phyloP scores from a whole-genome alignment of 163 green algal species.

The Chlamydomonas reinhardtii region DNA sequence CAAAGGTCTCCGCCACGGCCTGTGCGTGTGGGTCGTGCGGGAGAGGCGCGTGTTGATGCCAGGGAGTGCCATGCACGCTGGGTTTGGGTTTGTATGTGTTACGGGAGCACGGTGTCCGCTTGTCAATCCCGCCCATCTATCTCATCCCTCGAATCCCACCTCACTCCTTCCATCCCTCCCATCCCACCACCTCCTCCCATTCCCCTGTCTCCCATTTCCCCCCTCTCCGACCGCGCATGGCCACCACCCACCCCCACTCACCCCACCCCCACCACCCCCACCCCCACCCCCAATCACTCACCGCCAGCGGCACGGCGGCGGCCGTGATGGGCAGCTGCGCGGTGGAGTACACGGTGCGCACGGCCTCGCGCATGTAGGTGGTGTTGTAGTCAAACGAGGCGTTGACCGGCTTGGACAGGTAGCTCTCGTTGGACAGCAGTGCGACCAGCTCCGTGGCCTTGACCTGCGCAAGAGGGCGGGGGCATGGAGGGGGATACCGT shows the following conservation, averaged over 20 bases:
- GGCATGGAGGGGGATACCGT: no score
- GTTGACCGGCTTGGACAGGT: not conserved
- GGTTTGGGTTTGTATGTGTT: no score
- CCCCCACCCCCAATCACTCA: not conserved
- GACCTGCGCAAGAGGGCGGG: not conserved
- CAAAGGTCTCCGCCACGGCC: not conserved
- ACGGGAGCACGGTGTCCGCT: no score
- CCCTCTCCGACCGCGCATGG: no score
- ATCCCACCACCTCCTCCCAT: no score
- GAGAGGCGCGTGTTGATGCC: no score
- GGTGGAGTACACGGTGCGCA: not conserved
- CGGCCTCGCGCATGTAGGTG: not conserved
- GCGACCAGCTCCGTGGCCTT: not conserved
- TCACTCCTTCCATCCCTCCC: not conserved
- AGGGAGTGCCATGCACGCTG: no score
- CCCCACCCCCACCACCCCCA: no score
- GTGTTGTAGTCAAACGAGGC: not conserved
- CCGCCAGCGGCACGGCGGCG: not conserved
- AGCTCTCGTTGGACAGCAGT: not conserved
- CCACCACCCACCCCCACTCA: no score
- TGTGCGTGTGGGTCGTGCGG: not conserved
- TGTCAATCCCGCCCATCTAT: no score
- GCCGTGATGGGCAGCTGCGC: no score
- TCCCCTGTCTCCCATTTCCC: no score
- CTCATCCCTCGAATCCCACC: not conserved